Evolutionary conservation across 495 filamentous ascomycete species (phyloP).

Genomic region (Glarea lozoyensis): DNA sequence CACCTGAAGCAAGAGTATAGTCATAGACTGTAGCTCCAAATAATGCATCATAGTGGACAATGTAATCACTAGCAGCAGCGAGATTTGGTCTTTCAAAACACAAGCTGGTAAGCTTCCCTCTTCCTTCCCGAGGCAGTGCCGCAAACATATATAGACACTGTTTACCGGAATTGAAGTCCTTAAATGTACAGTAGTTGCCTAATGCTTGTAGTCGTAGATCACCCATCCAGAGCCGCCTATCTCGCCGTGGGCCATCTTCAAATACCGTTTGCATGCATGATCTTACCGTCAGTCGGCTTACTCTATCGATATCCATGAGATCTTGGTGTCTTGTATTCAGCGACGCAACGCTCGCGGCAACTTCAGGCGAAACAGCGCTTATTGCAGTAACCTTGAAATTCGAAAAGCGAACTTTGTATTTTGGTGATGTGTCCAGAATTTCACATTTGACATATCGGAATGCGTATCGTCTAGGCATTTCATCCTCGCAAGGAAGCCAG

Average conservation of each 20-base stretch:
- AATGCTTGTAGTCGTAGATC: constrained; percentile 23
- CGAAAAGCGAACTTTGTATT: constrained; percentile 18
- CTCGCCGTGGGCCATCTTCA: constrained; percentile 24
- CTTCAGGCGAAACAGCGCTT: constrained; percentile 10
- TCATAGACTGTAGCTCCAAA: constrained; percentile 22
- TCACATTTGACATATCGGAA: constrained; percentile 23
- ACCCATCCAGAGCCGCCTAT: constrained; percentile 22
- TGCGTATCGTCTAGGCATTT: constrained; percentile 19
- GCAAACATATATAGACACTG: constrained; percentile 25
- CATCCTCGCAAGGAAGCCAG: constrained; percentile 15
- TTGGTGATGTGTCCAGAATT: constrained; percentile 20
- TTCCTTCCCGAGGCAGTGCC: constrained; percentile 19
- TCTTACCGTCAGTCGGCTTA: constrained; percentile 17
- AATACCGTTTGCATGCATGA: constrained; percentile 26
- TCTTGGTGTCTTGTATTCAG: neutral
- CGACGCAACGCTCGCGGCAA: neutral
- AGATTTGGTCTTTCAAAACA: constrained; percentile 21
- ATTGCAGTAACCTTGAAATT: constrained; percentile 16
- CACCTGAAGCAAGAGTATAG: constrained; percentile 20
- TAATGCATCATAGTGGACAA: constrained; percentile 24
- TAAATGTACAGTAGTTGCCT: constrained; percentile 25
- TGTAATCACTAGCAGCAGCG: constrained; percentile 19
- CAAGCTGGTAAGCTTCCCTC: constrained; percentile 20
- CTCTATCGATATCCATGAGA: constrained; percentile 13
- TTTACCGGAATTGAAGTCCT: constrained; percentile 22